Conservation (phyloP, 768 basidiomycete genomes). For the Termitomyces sp. region DNA sequence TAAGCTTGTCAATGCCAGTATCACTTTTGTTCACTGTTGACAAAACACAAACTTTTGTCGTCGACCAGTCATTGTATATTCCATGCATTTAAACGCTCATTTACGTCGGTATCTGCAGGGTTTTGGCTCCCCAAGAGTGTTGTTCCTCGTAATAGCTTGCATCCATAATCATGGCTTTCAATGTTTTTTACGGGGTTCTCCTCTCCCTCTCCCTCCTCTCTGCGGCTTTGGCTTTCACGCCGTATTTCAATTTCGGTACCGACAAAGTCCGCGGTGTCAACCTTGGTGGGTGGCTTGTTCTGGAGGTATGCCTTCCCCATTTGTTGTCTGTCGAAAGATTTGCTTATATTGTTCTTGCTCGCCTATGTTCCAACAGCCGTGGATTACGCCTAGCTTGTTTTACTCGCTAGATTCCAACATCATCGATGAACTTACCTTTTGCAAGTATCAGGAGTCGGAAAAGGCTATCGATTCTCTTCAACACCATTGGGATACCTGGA, state of each 20-base stretch:
- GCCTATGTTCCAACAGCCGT: constrained; percentile 38
- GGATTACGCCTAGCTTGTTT: constrained; percentile 58
- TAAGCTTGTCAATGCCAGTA: no score
- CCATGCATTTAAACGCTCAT: no score
- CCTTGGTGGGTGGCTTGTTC: constrained; percentile 57
- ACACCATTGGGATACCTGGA: constrained; percentile 79
- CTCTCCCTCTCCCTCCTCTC: constrained; percentile 25
- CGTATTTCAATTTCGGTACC: constrained; percentile 67
- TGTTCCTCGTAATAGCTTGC: background rate
- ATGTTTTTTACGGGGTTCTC: background rate
- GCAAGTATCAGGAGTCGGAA: constrained; percentile 46
- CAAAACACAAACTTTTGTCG: no score
- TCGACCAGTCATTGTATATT: no score
- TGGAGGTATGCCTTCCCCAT: constrained; percentile 27
- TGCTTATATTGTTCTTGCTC: background rate
- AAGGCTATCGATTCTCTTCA: constrained; percentile 45
- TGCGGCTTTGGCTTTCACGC: constrained; percentile 32
- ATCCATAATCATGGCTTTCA: background rate
- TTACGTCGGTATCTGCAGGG: background rate
- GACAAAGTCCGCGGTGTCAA: constrained; percentile 74
- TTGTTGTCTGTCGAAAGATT: constrained; percentile 3
- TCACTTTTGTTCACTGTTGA: no score
- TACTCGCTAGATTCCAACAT: constrained; percentile 38
- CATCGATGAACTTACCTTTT: constrained; percentile 78
- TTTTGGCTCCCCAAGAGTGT: background rate